These are phyloP conservation scores for Malassezia sp. DNA, from an alignment of 1,284 basidiomycete species.

Conservation along the genomic window DNA sequence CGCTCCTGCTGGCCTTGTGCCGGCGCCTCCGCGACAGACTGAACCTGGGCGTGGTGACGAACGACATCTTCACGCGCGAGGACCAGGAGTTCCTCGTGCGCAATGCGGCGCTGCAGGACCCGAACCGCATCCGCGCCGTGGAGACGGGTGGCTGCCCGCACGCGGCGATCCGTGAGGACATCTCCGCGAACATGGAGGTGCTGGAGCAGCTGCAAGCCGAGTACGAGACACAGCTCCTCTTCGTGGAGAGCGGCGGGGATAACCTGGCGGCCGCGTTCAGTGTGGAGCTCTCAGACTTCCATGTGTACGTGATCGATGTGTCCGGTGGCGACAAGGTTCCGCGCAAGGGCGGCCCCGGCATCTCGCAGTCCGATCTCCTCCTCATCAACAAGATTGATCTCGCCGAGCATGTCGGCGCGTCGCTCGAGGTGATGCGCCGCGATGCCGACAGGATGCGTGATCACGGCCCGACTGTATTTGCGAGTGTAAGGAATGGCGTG, in stretches of 20 bases:
- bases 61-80: conserved; percentile 57
- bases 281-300: conserved; percentile 89
- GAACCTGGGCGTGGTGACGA: conserved; percentile 64
- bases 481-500: conserved; percentile 66
- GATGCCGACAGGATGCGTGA: conserved; percentile 89
- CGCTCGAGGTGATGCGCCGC: conserved; percentile 83
- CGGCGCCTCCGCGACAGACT: conserved; percentile 65
- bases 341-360: conserved; percentile 86
- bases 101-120: conserved; percentile 69
- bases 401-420: conserved; percentile 82
- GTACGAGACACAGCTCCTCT: conserved; percentile 51
- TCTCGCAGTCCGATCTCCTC: conserved; percentile 71
- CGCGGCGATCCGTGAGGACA: conserved; percentile 63
- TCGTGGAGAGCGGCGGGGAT: conserved; percentile 91
- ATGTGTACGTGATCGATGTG: conserved; percentile 55
- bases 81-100: conserved; percentile 94
- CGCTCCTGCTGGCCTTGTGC: conserved; percentile 84
- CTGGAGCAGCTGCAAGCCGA: conserved; percentile 90
- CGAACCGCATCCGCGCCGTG: conserved; percentile 77
- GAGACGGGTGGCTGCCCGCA: conserved; percentile 59
- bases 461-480: conserved; percentile 82
- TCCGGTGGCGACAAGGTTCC: conserved; percentile 95
- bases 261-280: conserved; percentile 92
- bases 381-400: conserved; percentile 67
- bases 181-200: conserved; percentile 88